These are phyloP conservation scores for Neltuma alba DNA, from an alignment of 306 rosid species.

Conservation along the genomic window DNA sequence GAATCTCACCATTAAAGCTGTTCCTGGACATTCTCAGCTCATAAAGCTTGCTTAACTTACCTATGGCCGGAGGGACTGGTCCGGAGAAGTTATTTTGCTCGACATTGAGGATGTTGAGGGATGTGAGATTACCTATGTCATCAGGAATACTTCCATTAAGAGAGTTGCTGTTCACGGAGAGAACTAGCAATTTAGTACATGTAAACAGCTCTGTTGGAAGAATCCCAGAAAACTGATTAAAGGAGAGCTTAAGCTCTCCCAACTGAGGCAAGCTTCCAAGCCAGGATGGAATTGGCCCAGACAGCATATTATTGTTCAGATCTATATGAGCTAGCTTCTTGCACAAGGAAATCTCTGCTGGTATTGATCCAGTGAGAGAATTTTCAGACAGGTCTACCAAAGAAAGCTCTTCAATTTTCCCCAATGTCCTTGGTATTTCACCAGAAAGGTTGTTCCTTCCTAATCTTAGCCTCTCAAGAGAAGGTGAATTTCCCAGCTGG, in stretches of 20 bases:
- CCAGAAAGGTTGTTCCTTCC: constrained; percentile 79
- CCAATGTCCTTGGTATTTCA: constrained; percentile 70
- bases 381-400: constrained; percentile 83
- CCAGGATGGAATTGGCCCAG: constrained; percentile 78
- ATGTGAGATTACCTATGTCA: constrained; percentile 60
- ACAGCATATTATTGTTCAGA: constrained; percentile 63
- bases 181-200: constrained; percentile 75
- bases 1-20: constrained; percentile 67
- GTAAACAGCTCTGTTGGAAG: constrained; percentile 69
- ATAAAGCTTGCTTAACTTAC: constrained; percentile 66
- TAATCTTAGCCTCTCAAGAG: constrained; percentile 76
- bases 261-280: constrained; percentile 71
- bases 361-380: constrained; percentile 71
- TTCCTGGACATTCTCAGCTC: constrained; percentile 75
- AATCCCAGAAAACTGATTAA: constrained; percentile 65
- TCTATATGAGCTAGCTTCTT: constrained; percentile 71
- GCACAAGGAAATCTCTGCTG: constrained; percentile 78
- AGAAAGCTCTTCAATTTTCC: constrained; percentile 57
- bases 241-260: constrained; percentile 84
- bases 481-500: constrained; percentile 67
- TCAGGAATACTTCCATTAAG: constrained; percentile 76
- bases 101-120: constrained; percentile 75
- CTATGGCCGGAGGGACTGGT: constrained; percentile 59
- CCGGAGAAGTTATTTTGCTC: constrained; percentile 67
- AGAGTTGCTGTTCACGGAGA: constrained; percentile 64